Evolutionary conservation across 2,329 filamentous ascomycete species (phyloP).

Genomic region (Xylogone sp.): DNA sequence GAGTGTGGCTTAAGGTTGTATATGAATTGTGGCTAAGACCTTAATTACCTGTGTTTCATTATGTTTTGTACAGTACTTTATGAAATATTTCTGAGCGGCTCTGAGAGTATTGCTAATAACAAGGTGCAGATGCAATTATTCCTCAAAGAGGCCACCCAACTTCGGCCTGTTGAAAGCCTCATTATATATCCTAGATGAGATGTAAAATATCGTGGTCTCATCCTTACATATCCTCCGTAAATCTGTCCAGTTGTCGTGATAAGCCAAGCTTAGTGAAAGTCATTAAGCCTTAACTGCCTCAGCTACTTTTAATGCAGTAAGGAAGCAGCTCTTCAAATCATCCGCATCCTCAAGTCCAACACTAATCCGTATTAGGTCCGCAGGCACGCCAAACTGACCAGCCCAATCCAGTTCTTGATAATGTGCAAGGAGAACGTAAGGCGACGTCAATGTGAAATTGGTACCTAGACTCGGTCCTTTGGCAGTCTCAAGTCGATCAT

Average conservation of each 20-base stretch:
- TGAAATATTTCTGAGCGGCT: no score
- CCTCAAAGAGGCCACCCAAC: no score
- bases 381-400: conserved; percentile 73
- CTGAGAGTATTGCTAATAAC: no score
- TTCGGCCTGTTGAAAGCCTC: no score
- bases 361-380: conserved; percentile 77
- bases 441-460: conserved; percentile 90
- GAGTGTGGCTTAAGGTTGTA: neutral
- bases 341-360: conserved; percentile 80
- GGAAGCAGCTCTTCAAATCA: conserved; percentile 61
- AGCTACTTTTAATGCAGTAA: conserved; percentile 63
- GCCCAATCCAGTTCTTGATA: conserved; percentile 93
- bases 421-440: conserved; percentile 89
- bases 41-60: no score
- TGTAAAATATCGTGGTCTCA: no score
- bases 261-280: neutral
- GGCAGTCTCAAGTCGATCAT: conserved; percentile 78
- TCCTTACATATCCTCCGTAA: no score
- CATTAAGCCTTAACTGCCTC: conserved; percentile 11
- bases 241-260: no score
- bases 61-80: no score
- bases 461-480: conserved; percentile 95
- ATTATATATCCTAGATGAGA: no score
- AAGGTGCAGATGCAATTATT: no score
- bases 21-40: no score